phyloP scores from a whole-genome alignment of 805 yeast species.

The Sugiyamaella qingdaonensis region DNA sequence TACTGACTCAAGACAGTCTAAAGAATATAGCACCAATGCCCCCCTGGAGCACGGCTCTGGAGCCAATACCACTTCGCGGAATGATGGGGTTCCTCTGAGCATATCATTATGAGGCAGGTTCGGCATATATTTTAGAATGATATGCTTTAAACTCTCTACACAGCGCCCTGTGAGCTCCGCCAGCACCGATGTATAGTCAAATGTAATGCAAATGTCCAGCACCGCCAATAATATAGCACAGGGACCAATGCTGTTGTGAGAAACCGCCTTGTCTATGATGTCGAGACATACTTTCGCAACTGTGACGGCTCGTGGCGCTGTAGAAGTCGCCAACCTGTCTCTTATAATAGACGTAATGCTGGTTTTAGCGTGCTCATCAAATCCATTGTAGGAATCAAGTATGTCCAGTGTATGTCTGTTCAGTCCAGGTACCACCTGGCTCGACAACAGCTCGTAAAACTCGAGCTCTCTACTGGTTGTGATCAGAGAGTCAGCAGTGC shows the following conservation, averaged over 20 bases:
- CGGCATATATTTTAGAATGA: background rate
- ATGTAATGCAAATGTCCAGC: background rate
- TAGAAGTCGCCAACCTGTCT: background rate
- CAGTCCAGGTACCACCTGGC: background rate
- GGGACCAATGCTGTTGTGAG: background rate
- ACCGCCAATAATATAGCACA: conserved; percentile 2
- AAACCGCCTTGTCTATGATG: conserved; percentile 1
- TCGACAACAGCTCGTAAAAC: background rate
- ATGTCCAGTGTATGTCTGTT: background rate
- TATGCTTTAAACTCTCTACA: background rate
- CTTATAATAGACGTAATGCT: background rate
- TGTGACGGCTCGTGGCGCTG: background rate
- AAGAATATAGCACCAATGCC: conserved; percentile 4
- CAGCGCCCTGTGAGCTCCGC: background rate
- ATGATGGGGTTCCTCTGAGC: conserved; percentile 4
- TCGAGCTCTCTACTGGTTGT: background rate
- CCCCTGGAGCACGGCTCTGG: background rate
- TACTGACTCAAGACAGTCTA: conserved; percentile 11
- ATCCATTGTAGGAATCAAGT: background rate
- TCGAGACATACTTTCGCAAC: background rate
- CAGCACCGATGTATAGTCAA: background rate
- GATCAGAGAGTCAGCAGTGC: background rate
- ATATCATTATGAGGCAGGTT: background rate
- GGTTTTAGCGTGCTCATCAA: background rate
- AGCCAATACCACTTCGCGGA: conserved; percentile 4